A percentile compares a stretch with the other conserved stretches of the same genome.
phyloP scores from a whole-genome alignment of 1,284 basidiomycete species.

The Cerioporus squamosus region DNA sequence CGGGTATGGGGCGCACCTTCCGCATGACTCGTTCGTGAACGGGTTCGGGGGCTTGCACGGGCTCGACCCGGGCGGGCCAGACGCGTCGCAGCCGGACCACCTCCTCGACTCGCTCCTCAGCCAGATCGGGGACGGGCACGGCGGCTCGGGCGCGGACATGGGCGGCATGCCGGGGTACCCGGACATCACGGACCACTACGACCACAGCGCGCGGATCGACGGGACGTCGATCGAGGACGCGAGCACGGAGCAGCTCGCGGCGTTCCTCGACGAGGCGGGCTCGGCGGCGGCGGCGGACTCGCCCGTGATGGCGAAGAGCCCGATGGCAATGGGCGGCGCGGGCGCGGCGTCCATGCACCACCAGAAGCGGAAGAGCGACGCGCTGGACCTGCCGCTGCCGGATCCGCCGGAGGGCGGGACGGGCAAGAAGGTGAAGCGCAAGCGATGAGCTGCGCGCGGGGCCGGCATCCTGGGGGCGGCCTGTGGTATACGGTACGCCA shows the following conservation, averaged over 20 bases:
- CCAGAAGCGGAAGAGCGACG: conserved; percentile 55
- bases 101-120: conserved; percentile 55
- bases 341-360: conserved; percentile 12
- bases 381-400: conserved; percentile 32
- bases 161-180: conserved; percentile 29
- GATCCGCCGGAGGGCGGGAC: conserved; percentile 9
- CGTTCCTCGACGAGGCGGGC: conserved; percentile 48
- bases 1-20: conserved; percentile 5
- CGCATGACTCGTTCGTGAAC: conserved; percentile 13
- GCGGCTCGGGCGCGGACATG: conserved; percentile 14
- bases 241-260: conserved; percentile 44
- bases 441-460: conserved; percentile 24
- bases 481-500: too few relatives aligned
- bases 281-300: conserved; percentile 18
- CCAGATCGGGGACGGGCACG: conserved; percentile 35
- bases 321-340: conserved; percentile 4
- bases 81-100: conserved; percentile 39
- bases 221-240: conserved; percentile 35
- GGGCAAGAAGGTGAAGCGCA: conserved; percentile 32
- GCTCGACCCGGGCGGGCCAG: conserved; percentile 6
- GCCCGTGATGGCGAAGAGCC: conserved; percentile 16
- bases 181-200: conserved; percentile 41
- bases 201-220: conserved; percentile 33
- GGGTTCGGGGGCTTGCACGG: conserved; percentile 4
- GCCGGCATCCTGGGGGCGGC: not conserved